Base-by-base conservation (phyloP, 208 protist genomes). In the Trypanosoma avium region DNA sequence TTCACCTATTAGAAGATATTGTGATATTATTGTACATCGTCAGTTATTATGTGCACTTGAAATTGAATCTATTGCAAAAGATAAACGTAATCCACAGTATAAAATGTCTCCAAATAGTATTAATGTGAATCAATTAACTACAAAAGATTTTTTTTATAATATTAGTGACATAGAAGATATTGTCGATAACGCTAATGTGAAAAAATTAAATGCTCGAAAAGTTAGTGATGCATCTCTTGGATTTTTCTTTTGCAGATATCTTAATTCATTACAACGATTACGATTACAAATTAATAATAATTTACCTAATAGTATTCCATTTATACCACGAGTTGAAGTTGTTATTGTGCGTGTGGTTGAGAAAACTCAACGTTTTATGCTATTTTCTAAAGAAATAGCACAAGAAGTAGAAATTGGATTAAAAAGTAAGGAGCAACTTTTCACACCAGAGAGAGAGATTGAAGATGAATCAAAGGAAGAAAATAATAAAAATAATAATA, bases 1-100 rank as follows among this genome's bases (percentile, higher is more conserved):
- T 19, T 97, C 92, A 4, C 96, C 96, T 9, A 97, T 98, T 61
- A 89, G 96, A 7, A 84, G 96, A 40, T 98, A 97, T 75, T 77
- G 79, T 56, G 94, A 98, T 65, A 78, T 98, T 43, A 79, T 97
- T 50, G 89, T 92, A 17, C 96, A 98, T 70, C 85, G 94, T 10
- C 88, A 94, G 69, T 72, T 98, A 45, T 59, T 75, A 19, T 73
- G 87, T 17, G 88, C 88, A 2, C 67, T 96, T 26, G 86, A 93
- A 69, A 70, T 94, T 45, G 88, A 96, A 78, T 60, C 58, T 35
- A 56, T 63, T 27, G 70, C 92, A 64, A 76, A 78, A 30, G 71
- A 76, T 22, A 56, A 4, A 1, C 29, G 53, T 2, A 27, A 67
- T 22, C 67, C 70, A 40, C 30, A 77, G 24, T 75, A 67, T 6